Conservation (phyloP, 108 stramenopile species). For the Pinguiococcus pyrenoidosus region DNA sequence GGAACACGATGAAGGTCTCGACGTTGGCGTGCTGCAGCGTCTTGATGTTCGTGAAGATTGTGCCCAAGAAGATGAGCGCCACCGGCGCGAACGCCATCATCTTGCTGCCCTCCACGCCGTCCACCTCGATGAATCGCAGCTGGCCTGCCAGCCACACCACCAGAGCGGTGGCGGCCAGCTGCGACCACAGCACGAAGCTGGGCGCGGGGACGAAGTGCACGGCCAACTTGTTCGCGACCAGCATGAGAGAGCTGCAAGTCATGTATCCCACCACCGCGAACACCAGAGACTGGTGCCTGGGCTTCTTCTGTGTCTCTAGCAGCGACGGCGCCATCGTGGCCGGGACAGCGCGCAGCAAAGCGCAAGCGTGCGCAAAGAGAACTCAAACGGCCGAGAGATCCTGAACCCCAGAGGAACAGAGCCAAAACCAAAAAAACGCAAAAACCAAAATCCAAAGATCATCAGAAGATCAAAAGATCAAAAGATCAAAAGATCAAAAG, state of each 20-base stretch:
- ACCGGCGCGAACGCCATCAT: slow-evolving; percentile 58
- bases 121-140: slow-evolving; percentile 33
- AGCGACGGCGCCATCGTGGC: too few relatives aligned
- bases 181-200: slow-evolving; percentile 40
- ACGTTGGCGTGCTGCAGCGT: slow-evolving; percentile 57
- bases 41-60: slow-evolving; percentile 72
- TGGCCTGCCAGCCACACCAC: slow-evolving; percentile 24
- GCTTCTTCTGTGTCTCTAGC: too few relatives aligned
- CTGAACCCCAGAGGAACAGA: too few relatives aligned
- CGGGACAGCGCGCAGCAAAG: too few relatives aligned
- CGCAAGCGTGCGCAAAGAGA: too few relatives aligned
- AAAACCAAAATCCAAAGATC: too few relatives aligned
- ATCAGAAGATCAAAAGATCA: too few relatives aligned
- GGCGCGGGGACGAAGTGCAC: slow-evolving; percentile 42
- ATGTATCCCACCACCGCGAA: slow-evolving; percentile 48
- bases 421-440: too few relatives aligned
- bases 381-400: too few relatives aligned
- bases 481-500: too few relatives aligned
- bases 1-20: slow-evolving; percentile 80
- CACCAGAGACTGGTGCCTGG: too few relatives aligned
- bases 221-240: slow-evolving; percentile 45
- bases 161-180: slow-evolving; percentile 34
- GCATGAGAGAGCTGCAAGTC: slow-evolving; percentile 40
- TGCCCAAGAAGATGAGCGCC: slow-evolving; percentile 57
- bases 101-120: slow-evolving; percentile 27